phyloP scores from a whole-genome alignment of 2,329 filamentous ascomycete genomes.

The Fusarium concolor region DNA sequence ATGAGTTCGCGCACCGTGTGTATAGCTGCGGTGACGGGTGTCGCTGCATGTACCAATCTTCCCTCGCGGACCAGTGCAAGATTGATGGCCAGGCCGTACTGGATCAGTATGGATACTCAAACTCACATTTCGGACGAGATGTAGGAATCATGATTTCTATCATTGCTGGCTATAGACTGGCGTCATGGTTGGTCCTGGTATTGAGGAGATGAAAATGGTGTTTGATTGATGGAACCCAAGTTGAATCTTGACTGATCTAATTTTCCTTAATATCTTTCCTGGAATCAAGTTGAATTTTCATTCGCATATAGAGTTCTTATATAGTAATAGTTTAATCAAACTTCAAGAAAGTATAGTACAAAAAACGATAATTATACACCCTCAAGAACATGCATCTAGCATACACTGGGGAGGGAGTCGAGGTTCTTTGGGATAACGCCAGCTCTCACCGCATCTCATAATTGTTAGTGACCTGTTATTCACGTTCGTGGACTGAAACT shows the following conservation, averaged over 20 bases:
- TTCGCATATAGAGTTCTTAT: not conserved
- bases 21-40: conserved; percentile 65
- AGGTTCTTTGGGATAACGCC: conserved; percentile 42
- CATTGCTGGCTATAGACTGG: conserved; percentile 65
- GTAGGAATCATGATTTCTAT: conserved; percentile 84
- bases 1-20: conserved; percentile 76
- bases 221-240: not conserved
- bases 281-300: not conserved
- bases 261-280: no score
- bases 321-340: not conserved
- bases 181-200: conserved; percentile 72
- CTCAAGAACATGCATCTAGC: conserved; percentile 9
- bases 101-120: conserved; percentile 74
- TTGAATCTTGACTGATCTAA: not conserved
- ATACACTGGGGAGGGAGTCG: conserved; percentile 29
- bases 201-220: conserved; percentile 33
- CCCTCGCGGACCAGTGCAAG: conserved; percentile 65
- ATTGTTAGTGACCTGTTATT: not conserved
- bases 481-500: not conserved
- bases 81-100: conserved; percentile 79
- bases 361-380: not conserved
- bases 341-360: not conserved
- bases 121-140: conserved; percentile 77
- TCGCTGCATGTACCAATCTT: conserved; percentile 78
- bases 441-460: conserved; percentile 34